These are phyloP conservation scores for Kalmusia sp. DNA, from an alignment of 2,329 filamentous ascomycete genomes.

Conservation along the genomic window DNA sequence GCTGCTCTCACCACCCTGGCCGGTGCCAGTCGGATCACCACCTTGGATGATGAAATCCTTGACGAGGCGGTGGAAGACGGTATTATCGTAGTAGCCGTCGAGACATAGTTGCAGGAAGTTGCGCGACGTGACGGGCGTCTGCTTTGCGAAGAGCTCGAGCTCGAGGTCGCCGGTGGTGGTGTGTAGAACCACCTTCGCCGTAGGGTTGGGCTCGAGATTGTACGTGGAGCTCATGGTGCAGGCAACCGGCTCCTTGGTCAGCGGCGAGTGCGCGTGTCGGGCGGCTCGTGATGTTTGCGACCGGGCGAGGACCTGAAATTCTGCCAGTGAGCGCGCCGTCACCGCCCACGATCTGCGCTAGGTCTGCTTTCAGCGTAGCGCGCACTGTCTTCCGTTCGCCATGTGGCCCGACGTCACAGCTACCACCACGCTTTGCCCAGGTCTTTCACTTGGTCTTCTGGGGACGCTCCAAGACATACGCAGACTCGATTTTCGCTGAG, in stretches of 20 bases:
- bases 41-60: slow-evolving; percentile 94
- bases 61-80: slow-evolving; percentile 91
- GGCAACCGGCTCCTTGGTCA: slow-evolving; percentile 3
- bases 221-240: slow-evolving; percentile 82
- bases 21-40: slow-evolving; percentile 91
- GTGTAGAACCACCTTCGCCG: slow-evolving; percentile 87
- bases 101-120: slow-evolving; percentile 96
- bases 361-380: neutral
- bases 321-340: slow-evolving; percentile 23
- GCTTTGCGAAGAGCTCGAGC: slow-evolving; percentile 93
- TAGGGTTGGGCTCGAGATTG: slow-evolving; percentile 93
- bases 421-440: neutral
- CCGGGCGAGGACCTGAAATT: no score
- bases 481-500: neutral
- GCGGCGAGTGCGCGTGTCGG: slow-evolving; percentile 7
- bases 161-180: slow-evolving; percentile 89
- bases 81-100: slow-evolving; percentile 94
- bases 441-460: neutral
- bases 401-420: slow-evolving; percentile 26
- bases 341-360: slow-evolving; percentile 24
- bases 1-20: slow-evolving; percentile 89
- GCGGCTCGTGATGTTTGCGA: slow-evolving; percentile 10
- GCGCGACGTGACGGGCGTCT: slow-evolving; percentile 87
- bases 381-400: slow-evolving; percentile 5
- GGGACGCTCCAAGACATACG: neutral